Evolutionary conservation across 163 green algal species (phyloP), one percentile per base, ranked within the genome.

Genomic region (Chlorella variabilis): DNA sequence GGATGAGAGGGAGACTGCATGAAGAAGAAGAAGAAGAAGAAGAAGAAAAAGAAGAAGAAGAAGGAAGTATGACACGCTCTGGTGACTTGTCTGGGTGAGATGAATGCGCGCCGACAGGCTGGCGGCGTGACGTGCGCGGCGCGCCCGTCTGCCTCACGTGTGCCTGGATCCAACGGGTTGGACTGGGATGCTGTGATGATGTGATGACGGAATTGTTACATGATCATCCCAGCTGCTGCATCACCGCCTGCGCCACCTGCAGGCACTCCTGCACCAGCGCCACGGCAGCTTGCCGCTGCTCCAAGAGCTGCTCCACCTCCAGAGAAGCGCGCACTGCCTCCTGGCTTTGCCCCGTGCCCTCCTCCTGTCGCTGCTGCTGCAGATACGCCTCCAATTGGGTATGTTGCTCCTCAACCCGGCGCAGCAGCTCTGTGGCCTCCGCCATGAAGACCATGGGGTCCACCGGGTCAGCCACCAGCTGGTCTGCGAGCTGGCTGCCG

Each of bases 401-500:
- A 42, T 36, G 61, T 59, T 83, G 83, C 45, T 75, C 62, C 67
- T 77, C 20, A 13, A 41, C 70, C 1, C 38, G 39, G 5, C 49
- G 33, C 25, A 77, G 66, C 65, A 83, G 77, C 54, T 83, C 49
- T 0, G 77, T 70, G 11, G n/a, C 51, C 18, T 77, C 49, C 21
- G 49, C 77, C 51, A 83, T n/a, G 51, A 83, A 83, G 42, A 7
- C 49, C 18, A 33, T 33, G 1, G 77, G 77, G 66, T 70, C 51
- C 77, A 83, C 66, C 3, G 65, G 49, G 5, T 83, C 77, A 6
- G n/a, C 49, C 17, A 83, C 36, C 49, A 83, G 66, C 51, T 75
- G 31, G 5, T 83, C 77, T 36, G 66, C 77, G 48, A 66, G 4
- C 63, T 45, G 34, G 31, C 17, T 20, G 3, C 76, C 66, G 33